Evolutionary conservation across 345 rosid genomes (phyloP).

Genomic region (Citrus glauca): DNA sequence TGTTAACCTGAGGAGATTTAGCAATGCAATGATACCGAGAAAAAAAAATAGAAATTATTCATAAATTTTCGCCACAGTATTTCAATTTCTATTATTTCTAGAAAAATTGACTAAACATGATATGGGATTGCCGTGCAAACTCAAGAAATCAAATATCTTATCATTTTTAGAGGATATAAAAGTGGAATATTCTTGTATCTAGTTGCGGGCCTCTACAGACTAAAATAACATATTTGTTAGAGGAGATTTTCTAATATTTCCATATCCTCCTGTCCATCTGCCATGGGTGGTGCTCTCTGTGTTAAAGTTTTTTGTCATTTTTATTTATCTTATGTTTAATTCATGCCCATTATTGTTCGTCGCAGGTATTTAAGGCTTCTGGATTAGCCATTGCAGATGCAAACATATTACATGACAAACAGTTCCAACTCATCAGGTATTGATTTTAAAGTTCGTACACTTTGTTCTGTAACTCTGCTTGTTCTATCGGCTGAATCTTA

Average conservation of each 20-base stretch:
- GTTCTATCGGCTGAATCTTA: neutral
- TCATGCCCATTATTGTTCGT: conserved; percentile 15
- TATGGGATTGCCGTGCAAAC: neutral
- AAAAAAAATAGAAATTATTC: neutral
- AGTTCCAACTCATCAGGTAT: conserved; percentile 93
- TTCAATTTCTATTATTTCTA: neutral
- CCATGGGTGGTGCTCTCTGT: neutral
- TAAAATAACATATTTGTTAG: neutral
- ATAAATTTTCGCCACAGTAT: neutral
- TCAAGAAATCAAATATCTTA: neutral
- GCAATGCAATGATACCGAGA: neutral
- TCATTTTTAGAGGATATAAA: neutral
- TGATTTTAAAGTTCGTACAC: neutral
- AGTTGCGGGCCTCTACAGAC: neutral
- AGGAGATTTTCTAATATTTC: neutral
- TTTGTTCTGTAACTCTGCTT: conserved; percentile 9
- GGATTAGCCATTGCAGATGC: conserved; percentile 75
- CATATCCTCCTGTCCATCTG: neutral
- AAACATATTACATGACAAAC: conserved; percentile 68
- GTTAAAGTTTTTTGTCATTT: neutral
- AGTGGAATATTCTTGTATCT: neutral
- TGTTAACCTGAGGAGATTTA: neutral
- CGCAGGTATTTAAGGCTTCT: conserved; percentile 79
- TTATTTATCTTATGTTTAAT: neutral
- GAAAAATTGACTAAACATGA: neutral